A percentile compares a stretch with the other conserved stretches of the same genome.
Conservation (phyloP, 352 stramenopile genomes). For the Phytophthora aleatoria region DNA sequence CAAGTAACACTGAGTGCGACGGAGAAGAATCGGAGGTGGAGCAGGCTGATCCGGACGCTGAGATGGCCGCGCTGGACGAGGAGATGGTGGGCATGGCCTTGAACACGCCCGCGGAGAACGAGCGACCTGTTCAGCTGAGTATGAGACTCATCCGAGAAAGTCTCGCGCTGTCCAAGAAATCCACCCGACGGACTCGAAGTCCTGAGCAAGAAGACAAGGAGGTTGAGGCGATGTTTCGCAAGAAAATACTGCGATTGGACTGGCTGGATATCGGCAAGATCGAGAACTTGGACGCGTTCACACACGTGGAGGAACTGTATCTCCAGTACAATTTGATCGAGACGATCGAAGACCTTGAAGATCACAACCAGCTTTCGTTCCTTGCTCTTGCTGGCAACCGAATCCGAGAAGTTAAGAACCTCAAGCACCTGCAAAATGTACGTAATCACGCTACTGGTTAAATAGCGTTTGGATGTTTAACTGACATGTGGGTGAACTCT, state of each 20-base stretch:
- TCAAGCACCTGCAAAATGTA: constrained; percentile 64
- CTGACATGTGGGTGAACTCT: constrained; percentile 3
- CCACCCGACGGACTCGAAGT: constrained; percentile 8
- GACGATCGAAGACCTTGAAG: constrained; percentile 66
- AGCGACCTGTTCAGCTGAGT: constrained; percentile 50
- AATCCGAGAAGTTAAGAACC: constrained; percentile 63
- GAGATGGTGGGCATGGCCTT: constrained; percentile 44
- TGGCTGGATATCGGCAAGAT: constrained; percentile 75
- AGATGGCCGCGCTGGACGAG: constrained; percentile 69
- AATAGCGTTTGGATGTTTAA: not conserved
- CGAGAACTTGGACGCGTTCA: constrained; percentile 80
- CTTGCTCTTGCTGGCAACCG: constrained; percentile 69
- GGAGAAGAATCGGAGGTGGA: constrained; percentile 21
- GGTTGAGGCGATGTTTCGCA: constrained; percentile 49
- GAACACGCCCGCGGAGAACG: constrained; percentile 36
- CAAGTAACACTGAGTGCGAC: constrained; percentile 4
- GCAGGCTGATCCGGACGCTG: constrained; percentile 44
- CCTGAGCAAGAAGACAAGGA: constrained; percentile 35
- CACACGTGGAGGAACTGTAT: constrained; percentile 75
- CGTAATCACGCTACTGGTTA: constrained; percentile 5
- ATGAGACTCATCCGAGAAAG: constrained; percentile 76
- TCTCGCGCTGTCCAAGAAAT: constrained; percentile 11
- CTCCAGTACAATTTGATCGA: constrained; percentile 78
- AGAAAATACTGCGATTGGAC: constrained; percentile 70
- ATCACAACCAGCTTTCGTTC: constrained; percentile 61